phyloP scores from a whole-genome alignment of 352 stramenopile genomes.

The Aphanomyces cochlioides region DNA sequence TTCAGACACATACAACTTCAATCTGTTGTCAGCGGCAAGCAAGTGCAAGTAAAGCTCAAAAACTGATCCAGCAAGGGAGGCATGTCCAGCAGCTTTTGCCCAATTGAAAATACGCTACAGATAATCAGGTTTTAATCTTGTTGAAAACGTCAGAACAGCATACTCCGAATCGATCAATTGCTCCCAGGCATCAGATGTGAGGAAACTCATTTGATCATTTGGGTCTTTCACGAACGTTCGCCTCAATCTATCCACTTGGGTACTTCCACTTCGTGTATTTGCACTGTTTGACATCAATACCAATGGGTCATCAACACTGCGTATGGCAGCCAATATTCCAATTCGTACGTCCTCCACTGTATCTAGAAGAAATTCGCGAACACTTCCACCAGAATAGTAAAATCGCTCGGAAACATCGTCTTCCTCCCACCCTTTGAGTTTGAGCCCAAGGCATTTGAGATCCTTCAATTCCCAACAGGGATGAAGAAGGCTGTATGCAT shows the following conservation, averaged over 20 bases:
- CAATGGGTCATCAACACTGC: conserved; percentile 1
- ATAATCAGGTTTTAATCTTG: conserved; percentile 6
- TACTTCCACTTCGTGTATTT: conserved; percentile 10
- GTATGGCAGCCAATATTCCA: neutral
- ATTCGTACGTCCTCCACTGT: neutral
- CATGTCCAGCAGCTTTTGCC: neutral
- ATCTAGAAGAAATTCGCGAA: conserved; percentile 2
- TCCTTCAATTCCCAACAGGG: conserved; percentile 3
- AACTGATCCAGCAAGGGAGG: neutral
- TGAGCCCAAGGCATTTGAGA: neutral
- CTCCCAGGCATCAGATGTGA: neutral
- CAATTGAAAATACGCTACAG: conserved; percentile 7
- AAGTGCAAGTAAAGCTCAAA: conserved; percentile 6
- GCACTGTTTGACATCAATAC: neutral
- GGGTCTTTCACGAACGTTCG: conserved; percentile 4
- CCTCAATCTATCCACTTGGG: neutral
- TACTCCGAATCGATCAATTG: neutral
- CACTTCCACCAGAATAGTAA: conserved; percentile 19
- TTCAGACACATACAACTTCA: conserved; percentile 29
- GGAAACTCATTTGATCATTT: neutral
- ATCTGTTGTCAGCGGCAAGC: conserved; percentile 25
- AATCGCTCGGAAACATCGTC: neutral
- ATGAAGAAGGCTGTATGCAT: neutral
- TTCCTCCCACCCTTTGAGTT: neutral
- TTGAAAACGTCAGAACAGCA: neutral